Evolutionary conservation across 2,329 filamentous ascomycete genomes (phyloP), one percentile per base, ranked within the genome.

Genomic region (Microsporum canis): DNA sequence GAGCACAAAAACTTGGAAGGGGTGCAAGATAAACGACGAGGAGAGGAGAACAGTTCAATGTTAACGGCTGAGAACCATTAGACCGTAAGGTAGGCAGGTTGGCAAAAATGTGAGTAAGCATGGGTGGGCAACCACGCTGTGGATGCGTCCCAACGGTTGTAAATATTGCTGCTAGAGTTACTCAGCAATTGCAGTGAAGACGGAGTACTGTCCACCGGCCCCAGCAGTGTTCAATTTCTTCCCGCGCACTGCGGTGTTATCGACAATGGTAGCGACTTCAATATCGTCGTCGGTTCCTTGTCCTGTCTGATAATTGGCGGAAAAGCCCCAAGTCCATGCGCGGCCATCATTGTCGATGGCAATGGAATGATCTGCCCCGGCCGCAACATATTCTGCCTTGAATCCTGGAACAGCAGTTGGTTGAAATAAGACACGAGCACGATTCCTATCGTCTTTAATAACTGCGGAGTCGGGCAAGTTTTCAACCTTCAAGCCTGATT

Each of bases 271-370:
- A 0, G 91, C 89, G 29, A 83, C 80, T 66, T 87, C 81, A 34
- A 96, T 82, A 67, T 96, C 90, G 57, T 94, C 88, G n/a, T 84
- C 84, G 1, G 81, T 85, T 47, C 88, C 88, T 67, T 86, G 85
- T 8, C 89, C 89, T 3, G 88, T 90, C 76, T 92, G 88, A 73
- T 89, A 91, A 68, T 87, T 90, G 55, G 83, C 84, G 10, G 83
- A 87, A 77, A 92, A 92, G 2, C 89, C 89, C 88, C 88, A 94
- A 1, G 83, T 84, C 74, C 85, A 91, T 1, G 85, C 87, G 67
- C 84, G 83, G 63, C 89, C 89, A 29, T 85, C 80, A 53, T 77
- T 76, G 65, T 84, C 85, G 66, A 95, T 79, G 38, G 84, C 87
- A 61, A 94, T 84, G 64, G 81, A 86, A 73, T 89, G 88, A 69